These are phyloP conservation scores for Chloranthus sessilifolius DNA, from an alignment of 164 flowering plant species.

Conservation along the genomic window DNA sequence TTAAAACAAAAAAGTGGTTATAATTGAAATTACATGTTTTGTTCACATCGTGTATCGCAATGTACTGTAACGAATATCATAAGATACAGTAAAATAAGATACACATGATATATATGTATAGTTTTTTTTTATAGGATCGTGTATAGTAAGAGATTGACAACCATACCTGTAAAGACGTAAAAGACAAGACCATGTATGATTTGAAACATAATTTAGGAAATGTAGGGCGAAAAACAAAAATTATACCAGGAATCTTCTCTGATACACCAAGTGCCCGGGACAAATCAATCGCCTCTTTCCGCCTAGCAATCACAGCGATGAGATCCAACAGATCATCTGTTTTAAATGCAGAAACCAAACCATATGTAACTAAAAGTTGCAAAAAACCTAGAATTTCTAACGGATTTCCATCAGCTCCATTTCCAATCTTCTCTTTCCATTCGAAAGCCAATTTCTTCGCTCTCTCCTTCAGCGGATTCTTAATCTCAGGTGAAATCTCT, in stretches of 20 bases:
- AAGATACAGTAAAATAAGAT: too few species aligned
- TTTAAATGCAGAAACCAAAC: slow-evolving; percentile 31
- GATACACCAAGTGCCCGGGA: slow-evolving; percentile 31
- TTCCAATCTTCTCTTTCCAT: slow-evolving; percentile 49
- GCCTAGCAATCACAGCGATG: slow-evolving; percentile 24
- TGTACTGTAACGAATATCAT: too few species aligned
- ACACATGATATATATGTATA: too few species aligned
- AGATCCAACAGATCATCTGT: slow-evolving; percentile 37
- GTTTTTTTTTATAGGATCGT: too few species aligned
- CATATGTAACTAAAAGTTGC: slow-evolving; percentile 46
- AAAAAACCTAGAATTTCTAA: slow-evolving; percentile 42
- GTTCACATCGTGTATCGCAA: too few species aligned
- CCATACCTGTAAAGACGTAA: too few species aligned
- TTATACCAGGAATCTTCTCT: slow-evolving; percentile 47
- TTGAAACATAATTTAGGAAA: too few species aligned
- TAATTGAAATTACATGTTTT: too few species aligned
- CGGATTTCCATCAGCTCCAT: slow-evolving; percentile 19
- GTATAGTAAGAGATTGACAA: too few species aligned
- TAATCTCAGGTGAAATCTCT: slow-evolving; percentile 16
- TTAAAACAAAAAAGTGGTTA: too few species aligned
- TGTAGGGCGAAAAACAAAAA: too few species aligned
- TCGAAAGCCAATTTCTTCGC: slow-evolving; percentile 46
- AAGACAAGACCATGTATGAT: too few species aligned
- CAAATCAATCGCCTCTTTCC: slow-evolving; percentile 34
- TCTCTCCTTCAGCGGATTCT: slow-evolving; percentile 26